Conservation (phyloP, 768 basidiomycete species). For the Hemileccinum impolitum region DNA sequence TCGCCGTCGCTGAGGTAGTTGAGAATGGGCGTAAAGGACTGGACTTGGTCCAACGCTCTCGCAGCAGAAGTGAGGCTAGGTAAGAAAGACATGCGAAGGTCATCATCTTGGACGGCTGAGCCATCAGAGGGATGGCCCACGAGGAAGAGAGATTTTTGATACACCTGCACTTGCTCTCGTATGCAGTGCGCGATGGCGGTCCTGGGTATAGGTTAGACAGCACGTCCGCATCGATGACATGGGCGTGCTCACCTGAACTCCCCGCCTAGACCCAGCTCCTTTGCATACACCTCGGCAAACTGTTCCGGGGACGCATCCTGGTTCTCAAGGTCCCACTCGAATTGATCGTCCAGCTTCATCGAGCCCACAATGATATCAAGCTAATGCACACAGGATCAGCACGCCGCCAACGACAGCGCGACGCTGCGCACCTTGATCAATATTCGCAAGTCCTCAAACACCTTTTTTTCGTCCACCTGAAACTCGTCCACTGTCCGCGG, state of each 20-base stretch:
- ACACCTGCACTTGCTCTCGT: conserved; percentile 89
- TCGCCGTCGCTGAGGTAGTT: conserved; percentile 87
- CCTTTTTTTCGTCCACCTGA: conserved; percentile 58
- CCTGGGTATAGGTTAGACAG: conserved; percentile 40
- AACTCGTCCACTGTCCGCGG: conserved; percentile 59
- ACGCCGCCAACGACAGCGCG: background rate
- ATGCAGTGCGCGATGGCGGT: conserved; percentile 95
- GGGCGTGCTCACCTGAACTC: conserved; percentile 76
- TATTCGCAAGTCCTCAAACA: conserved; percentile 87
- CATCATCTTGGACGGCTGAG: conserved; percentile 77
- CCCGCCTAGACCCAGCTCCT: conserved; percentile 84
- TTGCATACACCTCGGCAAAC: conserved; percentile 83
- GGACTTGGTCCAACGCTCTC: conserved; percentile 74
- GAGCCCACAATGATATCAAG: conserved; percentile 93
- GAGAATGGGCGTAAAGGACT: conserved; percentile 83
- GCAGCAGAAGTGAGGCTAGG: conserved; percentile 72
- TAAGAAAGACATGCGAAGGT: conserved; percentile 85
- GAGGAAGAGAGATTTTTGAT: conserved; percentile 88
- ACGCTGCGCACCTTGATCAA: conserved; percentile 71
- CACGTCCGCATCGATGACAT: background rate
- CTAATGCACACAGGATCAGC: conserved; percentile 38
- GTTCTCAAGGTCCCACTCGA: conserved; percentile 96
- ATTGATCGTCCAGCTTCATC: conserved; percentile 92
- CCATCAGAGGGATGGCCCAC: conserved; percentile 86
- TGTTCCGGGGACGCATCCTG: conserved; percentile 80